Evolutionary conservation across 768 basidiomycete genomes (phyloP), one percentile per base, ranked within the genome.

Genomic region (Pleurotus cornucopiae): DNA sequence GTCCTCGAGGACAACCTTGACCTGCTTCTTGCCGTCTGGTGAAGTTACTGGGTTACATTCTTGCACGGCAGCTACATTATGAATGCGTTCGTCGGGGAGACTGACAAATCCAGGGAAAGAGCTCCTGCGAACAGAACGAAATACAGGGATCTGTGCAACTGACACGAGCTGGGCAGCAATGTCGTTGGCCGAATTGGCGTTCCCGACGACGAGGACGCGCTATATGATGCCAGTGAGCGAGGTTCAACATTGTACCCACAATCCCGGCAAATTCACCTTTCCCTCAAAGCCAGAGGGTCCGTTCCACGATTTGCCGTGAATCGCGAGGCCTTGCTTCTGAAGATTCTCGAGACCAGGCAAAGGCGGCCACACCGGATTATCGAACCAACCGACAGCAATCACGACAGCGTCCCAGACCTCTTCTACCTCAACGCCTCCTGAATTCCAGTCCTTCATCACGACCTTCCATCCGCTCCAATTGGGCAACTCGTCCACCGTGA

Each of bases 161-260:
- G 70, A 55, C 0, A 70, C 71, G 0, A 81, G 68, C 37, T 80
- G 78, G 1, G 76, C 73, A 0, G 77, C 76, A 39, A 82, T 76
- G 48, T 82, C 81, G 59, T 82, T 82, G 37, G 73, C 70, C 1
- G 80, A 81, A 49, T 81, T 78, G 16, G 76, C 81, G 20, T 81
- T 81, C 9, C 76, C 81, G 3, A 82, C 63, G 7, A 82, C 70
- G 0, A 80, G 68, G 18, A 74, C 69, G 14, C 73, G 72, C 81
- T 82, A n/a, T 6, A 16, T 18, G 16, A 34, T 9, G 0, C 30
- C 2, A 34, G 9, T 34, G 30, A 34, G 30, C 2, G 30, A 34
- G 0, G 30, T 2, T 0, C 30, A 34, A 34, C 30, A 34, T 34
- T 34, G 30, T 34, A 3, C 30, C 0, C 9, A 34, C 7, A 34